A percentile compares a stretch with the other conserved stretches of the same genome.
Conservation (phyloP, 352 stramenopile genomes). For the Pythium coloratum region DNA sequence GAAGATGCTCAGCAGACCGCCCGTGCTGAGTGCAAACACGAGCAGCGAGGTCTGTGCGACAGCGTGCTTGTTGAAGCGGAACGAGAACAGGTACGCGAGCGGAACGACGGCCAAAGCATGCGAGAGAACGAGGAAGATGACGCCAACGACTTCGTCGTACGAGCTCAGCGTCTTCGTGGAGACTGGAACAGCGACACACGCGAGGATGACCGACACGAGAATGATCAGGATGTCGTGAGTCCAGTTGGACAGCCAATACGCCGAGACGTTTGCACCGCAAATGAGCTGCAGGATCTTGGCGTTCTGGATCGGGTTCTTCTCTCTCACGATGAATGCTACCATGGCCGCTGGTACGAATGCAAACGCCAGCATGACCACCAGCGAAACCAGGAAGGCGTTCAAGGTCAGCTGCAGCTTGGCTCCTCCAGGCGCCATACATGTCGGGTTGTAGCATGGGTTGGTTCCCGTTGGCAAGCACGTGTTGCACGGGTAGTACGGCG, state of each 20-base stretch:
- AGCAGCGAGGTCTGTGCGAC: constrained; percentile 59
- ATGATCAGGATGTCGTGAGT: constrained; percentile 40
- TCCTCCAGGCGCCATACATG: constrained; percentile 28
- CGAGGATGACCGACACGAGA: constrained; percentile 31
- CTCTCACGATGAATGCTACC: constrained; percentile 49
- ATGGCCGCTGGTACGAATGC: constrained; percentile 45
- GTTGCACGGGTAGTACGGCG: constrained; percentile 51
- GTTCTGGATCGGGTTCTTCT: constrained; percentile 53
- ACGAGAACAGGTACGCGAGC: constrained; percentile 61
- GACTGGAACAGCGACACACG: constrained; percentile 31
- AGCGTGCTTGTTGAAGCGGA: constrained; percentile 55
- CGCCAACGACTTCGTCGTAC: constrained; percentile 36
- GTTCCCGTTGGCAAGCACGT: constrained; percentile 29
- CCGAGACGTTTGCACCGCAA: constrained; percentile 36
- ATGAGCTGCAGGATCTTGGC: constrained; percentile 53
- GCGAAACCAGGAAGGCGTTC: constrained; percentile 41
- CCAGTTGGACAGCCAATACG: constrained; percentile 48
- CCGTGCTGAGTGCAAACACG: constrained; percentile 55
- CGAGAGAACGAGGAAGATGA: constrained; percentile 36
- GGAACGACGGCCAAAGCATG: constrained; percentile 51
- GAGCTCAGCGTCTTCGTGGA: constrained; percentile 24
- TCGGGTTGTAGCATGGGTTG: constrained; percentile 42
- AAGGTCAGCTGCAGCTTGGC: constrained; percentile 48
- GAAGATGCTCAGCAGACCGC: constrained; percentile 64
- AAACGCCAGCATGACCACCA: constrained; percentile 48